A percentile compares a stretch with the other conserved stretches of the same genome.
Evolutionary conservation across 2,329 filamentous ascomycete species (phyloP).

Genomic region (Byssochlamys sp.): DNA sequence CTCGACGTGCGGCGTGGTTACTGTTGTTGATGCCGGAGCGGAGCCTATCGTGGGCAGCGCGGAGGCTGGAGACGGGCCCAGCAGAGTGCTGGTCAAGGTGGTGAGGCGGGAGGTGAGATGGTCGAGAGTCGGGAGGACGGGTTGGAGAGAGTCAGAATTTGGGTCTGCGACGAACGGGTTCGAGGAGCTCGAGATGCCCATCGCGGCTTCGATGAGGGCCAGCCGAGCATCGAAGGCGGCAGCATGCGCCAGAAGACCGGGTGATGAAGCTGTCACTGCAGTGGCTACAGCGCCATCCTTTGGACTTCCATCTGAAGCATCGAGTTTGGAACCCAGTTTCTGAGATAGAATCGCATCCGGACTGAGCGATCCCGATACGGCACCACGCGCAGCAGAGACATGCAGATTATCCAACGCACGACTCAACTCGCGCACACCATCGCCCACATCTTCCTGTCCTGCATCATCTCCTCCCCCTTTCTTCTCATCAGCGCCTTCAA

Average conservation of each 20-base stretch:
- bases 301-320: slow-evolving; percentile 1
- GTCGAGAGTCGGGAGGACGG: slow-evolving; percentile 74
- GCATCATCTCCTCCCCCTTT: slow-evolving; percentile 35
- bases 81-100: slow-evolving; percentile 50
- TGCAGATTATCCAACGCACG: slow-evolving; percentile 59
- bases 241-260: slow-evolving; percentile 61
- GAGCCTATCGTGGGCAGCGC: slow-evolving; percentile 13
- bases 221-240: slow-evolving; percentile 82
- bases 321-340: slow-evolving; percentile 17
- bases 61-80: slow-evolving; percentile 24
- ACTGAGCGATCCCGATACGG: slow-evolving; percentile 14
- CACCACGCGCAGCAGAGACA: slow-evolving; percentile 21
- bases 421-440: slow-evolving; percentile 59
- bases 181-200: slow-evolving; percentile 66
- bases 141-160: slow-evolving; percentile 47
- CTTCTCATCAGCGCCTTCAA: slow-evolving; percentile 49
- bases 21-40: slow-evolving; percentile 14
- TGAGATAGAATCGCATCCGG: slow-evolving; percentile 28
- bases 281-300: slow-evolving; percentile 2
- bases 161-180: slow-evolving; percentile 41
- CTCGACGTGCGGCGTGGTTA: slow-evolving; percentile 36
- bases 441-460: slow-evolving; percentile 37
- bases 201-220: slow-evolving; percentile 63
- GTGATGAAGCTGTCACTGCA: slow-evolving; percentile 6
- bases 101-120: slow-evolving; percentile 70